Evolutionary conservation across 164 flowering plant species (phyloP).

Genomic region (Pachysandra terminalis): DNA sequence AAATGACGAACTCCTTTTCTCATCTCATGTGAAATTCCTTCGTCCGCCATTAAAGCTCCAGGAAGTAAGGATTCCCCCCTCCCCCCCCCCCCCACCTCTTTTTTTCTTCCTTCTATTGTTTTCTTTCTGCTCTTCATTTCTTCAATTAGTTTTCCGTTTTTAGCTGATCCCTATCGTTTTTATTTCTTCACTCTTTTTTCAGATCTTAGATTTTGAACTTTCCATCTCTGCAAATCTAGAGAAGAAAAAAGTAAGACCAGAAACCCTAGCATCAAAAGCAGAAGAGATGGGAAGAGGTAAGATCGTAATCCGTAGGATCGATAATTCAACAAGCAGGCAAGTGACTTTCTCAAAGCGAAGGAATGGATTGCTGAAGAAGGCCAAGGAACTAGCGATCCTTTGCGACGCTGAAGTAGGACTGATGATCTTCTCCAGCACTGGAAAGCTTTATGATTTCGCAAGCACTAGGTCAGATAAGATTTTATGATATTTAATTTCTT

Average conservation of each 20-base stretch:
- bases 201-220: background rate
- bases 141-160: background rate
- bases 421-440: constrained; percentile 68
- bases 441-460: constrained; percentile 66
- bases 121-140: background rate
- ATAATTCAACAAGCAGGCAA: constrained; percentile 70
- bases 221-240: background rate
- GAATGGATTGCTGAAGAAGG: constrained; percentile 71
- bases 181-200: background rate
- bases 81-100: background rate
- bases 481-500: background rate
- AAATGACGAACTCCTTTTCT: background rate
- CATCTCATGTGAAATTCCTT: background rate
- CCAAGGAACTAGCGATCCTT: constrained; percentile 67
- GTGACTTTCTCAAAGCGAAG: constrained; percentile 81
- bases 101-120: background rate
- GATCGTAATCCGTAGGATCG: constrained; percentile 70
- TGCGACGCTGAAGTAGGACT: constrained; percentile 87
- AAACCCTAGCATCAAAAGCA: constrained; percentile 5
- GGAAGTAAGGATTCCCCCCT: background rate
- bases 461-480: constrained; percentile 45
- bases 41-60: background rate
- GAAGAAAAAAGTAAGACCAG: background rate
- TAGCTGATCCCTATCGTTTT: background rate
- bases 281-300: constrained; percentile 73